Evolutionary conservation across 148 eudicot genomes (phyloP).

Genomic region (Vaccinium corymbosum): DNA sequence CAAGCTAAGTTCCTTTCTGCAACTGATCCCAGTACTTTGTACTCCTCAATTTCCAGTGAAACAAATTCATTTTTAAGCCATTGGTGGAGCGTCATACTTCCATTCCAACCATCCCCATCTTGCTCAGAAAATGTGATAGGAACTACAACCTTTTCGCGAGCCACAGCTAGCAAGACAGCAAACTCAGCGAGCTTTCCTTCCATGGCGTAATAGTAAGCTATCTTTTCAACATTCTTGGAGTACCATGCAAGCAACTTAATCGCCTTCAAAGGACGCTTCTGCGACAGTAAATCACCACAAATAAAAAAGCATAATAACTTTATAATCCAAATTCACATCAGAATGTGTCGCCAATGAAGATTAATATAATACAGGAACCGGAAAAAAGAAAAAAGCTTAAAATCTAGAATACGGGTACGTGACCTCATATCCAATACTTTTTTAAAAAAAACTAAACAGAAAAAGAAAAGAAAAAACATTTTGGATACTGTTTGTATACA

Average conservation of each 20-base stretch:
- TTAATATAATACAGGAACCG: too few species aligned
- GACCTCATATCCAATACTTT: background rate
- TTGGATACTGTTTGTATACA: background rate
- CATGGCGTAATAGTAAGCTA: background rate
- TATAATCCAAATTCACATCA: background rate
- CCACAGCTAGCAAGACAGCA: background rate
- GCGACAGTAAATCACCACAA: background rate
- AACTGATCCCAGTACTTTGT: background rate
- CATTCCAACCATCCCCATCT: background rate
- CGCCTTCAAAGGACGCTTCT: background rate
- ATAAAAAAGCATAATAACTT: too few species aligned
- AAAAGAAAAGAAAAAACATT: background rate
- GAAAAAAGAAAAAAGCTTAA: too few species aligned
- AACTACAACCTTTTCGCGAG: background rate
- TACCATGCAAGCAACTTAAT: background rate
- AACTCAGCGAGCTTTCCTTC: background rate
- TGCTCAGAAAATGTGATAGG: background rate
- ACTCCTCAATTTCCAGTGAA: background rate
- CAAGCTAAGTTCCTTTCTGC: background rate
- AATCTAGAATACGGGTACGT: too few species aligned
- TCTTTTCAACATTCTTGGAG: background rate
- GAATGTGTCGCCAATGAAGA: background rate
- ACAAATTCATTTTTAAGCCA: background rate
- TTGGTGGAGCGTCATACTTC: background rate
- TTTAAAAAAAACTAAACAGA: too few species aligned